phyloP scores from a whole-genome alignment of 805 yeast genomes.

The Ogataea dorogensis region DNA sequence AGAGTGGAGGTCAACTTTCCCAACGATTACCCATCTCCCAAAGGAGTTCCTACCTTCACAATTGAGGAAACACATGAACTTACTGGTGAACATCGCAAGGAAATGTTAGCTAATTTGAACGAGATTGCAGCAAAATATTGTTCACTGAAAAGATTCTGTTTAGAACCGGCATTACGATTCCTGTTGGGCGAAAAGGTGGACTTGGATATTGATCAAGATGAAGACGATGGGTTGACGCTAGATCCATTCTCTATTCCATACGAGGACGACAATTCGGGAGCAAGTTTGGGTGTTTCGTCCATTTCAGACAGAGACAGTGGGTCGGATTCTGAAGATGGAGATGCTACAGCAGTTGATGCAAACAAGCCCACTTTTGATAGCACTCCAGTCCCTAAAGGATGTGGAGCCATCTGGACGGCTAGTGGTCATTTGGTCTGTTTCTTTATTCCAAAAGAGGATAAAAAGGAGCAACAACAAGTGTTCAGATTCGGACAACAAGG shows the following conservation, averaged over 20 bases:
- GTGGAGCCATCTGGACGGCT: conserved; percentile 88
- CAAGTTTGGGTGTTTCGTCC: conserved; percentile 22
- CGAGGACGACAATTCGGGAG: conserved; percentile 30
- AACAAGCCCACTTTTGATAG: conserved; percentile 54
- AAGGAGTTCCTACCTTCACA: conserved; percentile 47
- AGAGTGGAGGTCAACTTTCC: conserved; percentile 75
- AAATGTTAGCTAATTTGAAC: conserved; percentile 49
- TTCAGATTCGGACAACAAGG: conserved; percentile 57
- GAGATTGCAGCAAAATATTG: conserved; percentile 59
- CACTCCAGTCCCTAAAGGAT: conserved; percentile 89
- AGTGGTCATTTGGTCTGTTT: conserved; percentile 81
- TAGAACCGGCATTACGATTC: conserved; percentile 76
- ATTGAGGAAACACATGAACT: conserved; percentile 82
- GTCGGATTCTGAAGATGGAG: conserved; percentile 27
- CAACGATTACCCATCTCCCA: conserved; percentile 60
- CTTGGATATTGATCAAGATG: conserved; percentile 37
- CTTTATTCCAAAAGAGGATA: conserved; percentile 57
- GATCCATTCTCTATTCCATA: conserved; percentile 33
- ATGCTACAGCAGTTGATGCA: conserved; percentile 6
- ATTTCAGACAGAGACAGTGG: conserved; percentile 18
- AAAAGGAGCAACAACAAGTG: conserved; percentile 38
- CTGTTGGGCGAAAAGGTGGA: conserved; percentile 78
- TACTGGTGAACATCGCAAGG: conserved; percentile 44
- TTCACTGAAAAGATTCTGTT: conserved; percentile 58
- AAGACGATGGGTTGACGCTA: conserved; percentile 22